Evolutionary conservation across 495 filamentous ascomycete species (phyloP).

Genomic region (Apodospora peruviana): DNA sequence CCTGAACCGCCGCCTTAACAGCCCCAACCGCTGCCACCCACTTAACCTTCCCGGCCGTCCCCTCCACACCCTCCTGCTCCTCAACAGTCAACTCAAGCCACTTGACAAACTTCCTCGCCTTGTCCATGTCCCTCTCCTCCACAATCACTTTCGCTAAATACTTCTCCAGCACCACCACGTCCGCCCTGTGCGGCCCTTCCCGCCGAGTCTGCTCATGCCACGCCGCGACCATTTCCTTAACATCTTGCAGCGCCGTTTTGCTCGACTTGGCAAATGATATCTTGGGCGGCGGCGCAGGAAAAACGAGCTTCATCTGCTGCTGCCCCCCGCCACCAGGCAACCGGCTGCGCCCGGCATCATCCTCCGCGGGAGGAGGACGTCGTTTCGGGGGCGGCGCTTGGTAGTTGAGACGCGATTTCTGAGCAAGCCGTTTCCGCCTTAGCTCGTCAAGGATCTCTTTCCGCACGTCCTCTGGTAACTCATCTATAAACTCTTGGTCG

Average conservation of each 20-base stretch:
- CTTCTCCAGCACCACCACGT: constrained; percentile 63
- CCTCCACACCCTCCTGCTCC: constrained; percentile 15
- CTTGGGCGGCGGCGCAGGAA: constrained; percentile 29
- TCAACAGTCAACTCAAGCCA: constrained; percentile 74
- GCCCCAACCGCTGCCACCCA: constrained; percentile 46
- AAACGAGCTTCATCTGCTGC: constrained; percentile 28
- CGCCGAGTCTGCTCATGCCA: constrained; percentile 63
- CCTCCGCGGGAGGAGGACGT: constrained; percentile 7
- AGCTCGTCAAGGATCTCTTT: constrained; percentile 71
- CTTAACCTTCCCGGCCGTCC: constrained; percentile 5
- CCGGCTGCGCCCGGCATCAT: constrained; percentile 3
- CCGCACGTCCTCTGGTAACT: constrained; percentile 75
- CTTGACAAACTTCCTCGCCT: constrained; percentile 34
- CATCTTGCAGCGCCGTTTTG: constrained; percentile 19
- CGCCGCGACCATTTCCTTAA: constrained; percentile 44
- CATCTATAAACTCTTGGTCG: constrained; percentile 69
- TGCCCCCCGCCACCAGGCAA: constrained; percentile 12
- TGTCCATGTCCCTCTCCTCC: constrained; percentile 67
- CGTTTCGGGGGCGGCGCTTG: constrained; percentile 4
- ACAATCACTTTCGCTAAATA: constrained; percentile 65
- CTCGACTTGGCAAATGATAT: constrained; percentile 22
- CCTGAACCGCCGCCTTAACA: constrained; percentile 55
- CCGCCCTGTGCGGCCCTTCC: constrained; percentile 69
- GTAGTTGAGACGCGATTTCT: constrained; percentile 23
- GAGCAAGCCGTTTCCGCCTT: constrained; percentile 46